Base-by-base conservation (phyloP, 2,329 filamentous ascomycete species). In the Beauveria bassiana region DNA sequence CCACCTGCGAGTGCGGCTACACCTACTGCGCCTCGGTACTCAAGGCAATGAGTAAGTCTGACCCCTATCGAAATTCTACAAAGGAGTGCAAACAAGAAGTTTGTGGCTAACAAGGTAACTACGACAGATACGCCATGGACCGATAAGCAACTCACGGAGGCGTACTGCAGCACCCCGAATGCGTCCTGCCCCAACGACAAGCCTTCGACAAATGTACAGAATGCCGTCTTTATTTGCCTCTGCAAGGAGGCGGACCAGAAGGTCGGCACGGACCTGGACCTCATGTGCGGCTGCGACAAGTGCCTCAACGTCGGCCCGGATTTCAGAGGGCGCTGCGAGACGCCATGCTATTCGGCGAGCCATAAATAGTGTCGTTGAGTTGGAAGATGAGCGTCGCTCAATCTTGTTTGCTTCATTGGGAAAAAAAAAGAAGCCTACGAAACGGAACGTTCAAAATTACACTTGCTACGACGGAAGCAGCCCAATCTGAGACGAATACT, bases 1-100 rank as follows among this genome's bases (percentile, higher is more conserved):
- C 74, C 18, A 71, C 72, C 58, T 77, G 75, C 64, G 71, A 76
- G 62, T 77, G 75, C 63, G 75, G 75, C 60, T 77, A 76, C 59
- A 77, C 75, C 3, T 77, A 77, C 62, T 77, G 75, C 62, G 73
- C 74, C 10, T 69, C 71, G 1, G 74, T 77, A 14, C 68, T 77
- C 22, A 70, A 72, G 67, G 66, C 59, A 1, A 75, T 75, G 73
- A 68, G 73, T 74, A 68, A 52, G 69, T 65, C 2, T 6, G 5
- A 18, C 3, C 1, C 1, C 8, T 2, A 1, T 4, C 9, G 16
- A 18, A 16, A 22, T 12, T 2, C 14, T 28, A 2, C 6, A 9
- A 2, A 45, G 20, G 14, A 16, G 6, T 12, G 7, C 7, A 16
- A 34, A 22, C 1, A 40, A 40, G n/a, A 40, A 14, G 3, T 10